These are phyloP conservation scores for Sporothrix mexicana DNA, from an alignment of 2,329 filamentous ascomycete species.

Conservation along the genomic window DNA sequence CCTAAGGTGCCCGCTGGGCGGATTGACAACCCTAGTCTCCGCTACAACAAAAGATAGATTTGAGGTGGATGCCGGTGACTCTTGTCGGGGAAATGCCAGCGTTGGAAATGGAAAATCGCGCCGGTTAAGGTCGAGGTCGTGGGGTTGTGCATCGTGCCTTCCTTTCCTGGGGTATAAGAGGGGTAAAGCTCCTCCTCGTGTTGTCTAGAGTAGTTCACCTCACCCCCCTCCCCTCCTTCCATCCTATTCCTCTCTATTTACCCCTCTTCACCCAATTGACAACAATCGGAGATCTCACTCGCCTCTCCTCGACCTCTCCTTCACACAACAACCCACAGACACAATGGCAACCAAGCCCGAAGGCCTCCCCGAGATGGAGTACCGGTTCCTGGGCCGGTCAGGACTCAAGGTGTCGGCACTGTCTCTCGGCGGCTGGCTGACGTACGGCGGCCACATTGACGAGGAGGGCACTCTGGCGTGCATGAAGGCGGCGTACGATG, in stretches of 20 bases:
- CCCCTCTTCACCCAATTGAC: not conserved
- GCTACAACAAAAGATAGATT: not conserved
- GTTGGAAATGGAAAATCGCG: constrained; percentile 5
- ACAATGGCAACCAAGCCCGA: constrained; percentile 28
- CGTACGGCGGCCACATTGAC: constrained; percentile 51
- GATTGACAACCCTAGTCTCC: constrained; percentile 7
- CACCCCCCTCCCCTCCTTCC: not conserved
- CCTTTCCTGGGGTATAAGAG: constrained; percentile 11
- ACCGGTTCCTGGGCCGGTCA: constrained; percentile 33
- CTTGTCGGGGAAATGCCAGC: constrained; percentile 3
- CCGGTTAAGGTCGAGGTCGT: not conserved
- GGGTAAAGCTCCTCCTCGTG: not conserved
- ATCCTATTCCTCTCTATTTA: not conserved
- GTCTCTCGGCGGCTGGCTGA: constrained; percentile 59
- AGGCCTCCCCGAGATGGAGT: constrained; percentile 34
- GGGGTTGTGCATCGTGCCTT: constrained; percentile 12
- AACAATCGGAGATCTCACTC: not conserved
- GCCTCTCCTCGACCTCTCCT: not conserved
- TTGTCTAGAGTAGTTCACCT: not conserved
- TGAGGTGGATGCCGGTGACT: constrained; percentile 19
- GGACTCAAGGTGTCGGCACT: constrained; percentile 38
- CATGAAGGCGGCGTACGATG: constrained; percentile 66
- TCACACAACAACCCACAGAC: not conserved
- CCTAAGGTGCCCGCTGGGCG: not conserved
- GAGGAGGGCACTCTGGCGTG: constrained; percentile 46